Evolutionary conservation across 148 eudicot species (phyloP).

Genomic region (Chenopodium quinoa): DNA sequence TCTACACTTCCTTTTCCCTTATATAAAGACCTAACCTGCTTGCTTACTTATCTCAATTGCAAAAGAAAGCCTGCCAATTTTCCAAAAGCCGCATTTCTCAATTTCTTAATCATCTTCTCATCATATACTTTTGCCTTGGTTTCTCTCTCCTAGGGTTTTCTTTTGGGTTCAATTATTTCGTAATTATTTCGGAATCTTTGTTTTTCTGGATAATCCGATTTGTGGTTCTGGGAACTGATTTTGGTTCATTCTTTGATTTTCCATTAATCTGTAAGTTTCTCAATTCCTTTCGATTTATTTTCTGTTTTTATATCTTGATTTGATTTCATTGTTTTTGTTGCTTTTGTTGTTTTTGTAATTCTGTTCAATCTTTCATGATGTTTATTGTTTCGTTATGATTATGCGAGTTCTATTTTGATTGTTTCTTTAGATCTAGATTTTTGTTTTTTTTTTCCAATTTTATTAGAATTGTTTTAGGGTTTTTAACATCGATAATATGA

Average conservation of each 20-base stretch:
- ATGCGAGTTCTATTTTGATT: background rate
- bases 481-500: background rate
- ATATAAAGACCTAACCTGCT: slow-evolving; percentile 1
- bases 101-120: slow-evolving; percentile 7
- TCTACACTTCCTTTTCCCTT: background rate
- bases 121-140: background rate
- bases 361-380: background rate
- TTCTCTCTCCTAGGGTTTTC: slow-evolving; percentile 31
- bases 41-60: background rate
- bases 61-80: background rate
- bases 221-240: background rate
- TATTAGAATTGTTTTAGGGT: no score
- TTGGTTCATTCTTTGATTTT: slow-evolving; percentile 11
- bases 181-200: background rate
- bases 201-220: background rate
- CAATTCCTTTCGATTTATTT: background rate
- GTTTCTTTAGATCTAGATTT: background rate
- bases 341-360: no score
- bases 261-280: slow-evolving; percentile 12
- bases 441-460: no score
- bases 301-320: no score
- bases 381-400: no score
- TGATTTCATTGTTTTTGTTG: background rate
- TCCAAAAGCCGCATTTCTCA: slow-evolving; percentile 3
- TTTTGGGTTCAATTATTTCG: background rate